Percentiles rank a stretch among this genome's conserved stretches.
These are phyloP conservation scores for Xerocomus minutiporus DNA, from an alignment of 1,284 basidiomycete genomes.

Conservation along the genomic window DNA sequence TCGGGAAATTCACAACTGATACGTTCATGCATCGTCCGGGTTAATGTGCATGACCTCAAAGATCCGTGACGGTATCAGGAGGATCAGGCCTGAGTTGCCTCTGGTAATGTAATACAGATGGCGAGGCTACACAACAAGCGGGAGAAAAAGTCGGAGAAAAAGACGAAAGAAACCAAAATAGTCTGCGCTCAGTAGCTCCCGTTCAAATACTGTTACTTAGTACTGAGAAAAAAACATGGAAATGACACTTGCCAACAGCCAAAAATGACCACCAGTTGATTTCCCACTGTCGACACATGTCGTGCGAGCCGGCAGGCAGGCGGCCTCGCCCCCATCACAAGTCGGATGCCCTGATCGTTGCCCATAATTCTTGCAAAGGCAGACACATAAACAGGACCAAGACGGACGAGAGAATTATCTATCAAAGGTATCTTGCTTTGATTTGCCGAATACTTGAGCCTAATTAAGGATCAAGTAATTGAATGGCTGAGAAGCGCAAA, in stretches of 20 bases:
- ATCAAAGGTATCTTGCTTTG: slow-evolving; percentile 5
- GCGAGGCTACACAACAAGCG: neutral
- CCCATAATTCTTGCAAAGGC: slow-evolving; percentile 1
- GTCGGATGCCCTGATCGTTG: slow-evolving; percentile 5
- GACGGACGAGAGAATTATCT: slow-evolving; percentile 1
- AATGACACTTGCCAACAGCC: slow-evolving; percentile 5
- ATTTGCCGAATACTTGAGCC: slow-evolving; percentile 19
- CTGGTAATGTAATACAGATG: neutral
- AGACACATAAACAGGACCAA: slow-evolving; percentile 5
- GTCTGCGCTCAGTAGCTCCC: neutral
- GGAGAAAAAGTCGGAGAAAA: neutral
- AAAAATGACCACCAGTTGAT: slow-evolving; percentile 9
- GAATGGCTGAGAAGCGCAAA: slow-evolving; percentile 16
- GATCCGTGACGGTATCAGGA: neutral
- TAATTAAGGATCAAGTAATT: slow-evolving; percentile 23
- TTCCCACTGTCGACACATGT: slow-evolving; percentile 26
- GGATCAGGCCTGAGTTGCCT: neutral
- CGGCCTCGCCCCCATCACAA: slow-evolving; percentile 11
- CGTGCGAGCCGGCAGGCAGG: slow-evolving; percentile 6
- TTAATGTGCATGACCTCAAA: neutral
- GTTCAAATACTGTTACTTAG: neutral
- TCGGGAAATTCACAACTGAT: neutral
- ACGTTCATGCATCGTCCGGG: neutral
- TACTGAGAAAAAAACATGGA: slow-evolving; percentile 5
- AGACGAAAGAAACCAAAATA: neutral